A percentile compares a stretch with the other conserved stretches of the same genome.
Evolutionary conservation across 306 rosid genomes (phyloP).

Genomic region (Ochetophila trinervis): DNA sequence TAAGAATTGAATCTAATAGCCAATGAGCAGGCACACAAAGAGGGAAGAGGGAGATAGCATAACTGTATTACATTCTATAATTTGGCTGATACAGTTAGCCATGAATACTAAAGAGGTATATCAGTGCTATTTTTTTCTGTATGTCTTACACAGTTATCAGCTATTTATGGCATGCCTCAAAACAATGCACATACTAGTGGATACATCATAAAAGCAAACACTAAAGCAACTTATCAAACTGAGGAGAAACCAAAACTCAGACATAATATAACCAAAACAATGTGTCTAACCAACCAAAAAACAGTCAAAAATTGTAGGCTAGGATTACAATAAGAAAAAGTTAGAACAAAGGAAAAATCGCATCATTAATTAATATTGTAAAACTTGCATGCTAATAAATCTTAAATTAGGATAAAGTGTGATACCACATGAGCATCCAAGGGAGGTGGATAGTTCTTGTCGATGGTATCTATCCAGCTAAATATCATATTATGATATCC

Average conservation of each 20-base stretch:
- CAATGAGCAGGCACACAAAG: slow-evolving; percentile 9
- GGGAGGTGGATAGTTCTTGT: slow-evolving; percentile 87
- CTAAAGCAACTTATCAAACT: neutral
- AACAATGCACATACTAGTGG: neutral
- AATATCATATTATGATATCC: slow-evolving; percentile 97
- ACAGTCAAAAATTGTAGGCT: no score
- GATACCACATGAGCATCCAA: slow-evolving; percentile 90
- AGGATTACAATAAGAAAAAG: no score
- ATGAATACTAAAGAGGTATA: neutral
- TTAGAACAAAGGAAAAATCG: neutral
- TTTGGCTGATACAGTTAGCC: neutral
- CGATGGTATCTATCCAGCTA: slow-evolving; percentile 92
- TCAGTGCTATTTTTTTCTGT: neutral
- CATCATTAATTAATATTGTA: slow-evolving; percentile 11
- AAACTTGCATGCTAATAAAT: slow-evolving; percentile 15
- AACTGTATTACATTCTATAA: neutral
- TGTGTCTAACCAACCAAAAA: neutral
- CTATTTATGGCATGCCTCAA: no score
- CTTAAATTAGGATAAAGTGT: slow-evolving; percentile 14
- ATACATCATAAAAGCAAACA: neutral
- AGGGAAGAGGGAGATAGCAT: neutral
- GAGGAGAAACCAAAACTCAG: slow-evolving; percentile 3
- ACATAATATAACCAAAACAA: neutral
- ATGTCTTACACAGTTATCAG: neutral
- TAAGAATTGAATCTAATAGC: slow-evolving; percentile 16